Evolutionary conservation across 2,329 filamentous ascomycete genomes (phyloP).

Genomic region (Beauveria sp.): DNA sequence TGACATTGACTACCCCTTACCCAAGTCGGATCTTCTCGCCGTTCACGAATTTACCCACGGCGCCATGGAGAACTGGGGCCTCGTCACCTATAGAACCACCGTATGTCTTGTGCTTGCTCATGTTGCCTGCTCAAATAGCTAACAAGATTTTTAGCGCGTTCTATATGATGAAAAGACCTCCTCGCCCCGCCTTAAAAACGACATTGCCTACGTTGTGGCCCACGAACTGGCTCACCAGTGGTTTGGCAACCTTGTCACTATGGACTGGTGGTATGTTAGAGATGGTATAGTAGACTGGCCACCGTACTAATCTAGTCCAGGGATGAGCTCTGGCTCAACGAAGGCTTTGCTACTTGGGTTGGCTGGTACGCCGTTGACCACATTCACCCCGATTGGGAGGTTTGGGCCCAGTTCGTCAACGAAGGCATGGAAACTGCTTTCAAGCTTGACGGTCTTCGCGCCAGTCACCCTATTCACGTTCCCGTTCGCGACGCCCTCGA

Average conservation of each 20-base stretch:
- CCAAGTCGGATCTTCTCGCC: constrained; percentile 83
- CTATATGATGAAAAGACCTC: constrained; percentile 93
- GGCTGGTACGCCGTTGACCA: constrained; percentile 90
- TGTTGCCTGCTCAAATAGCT: background rate
- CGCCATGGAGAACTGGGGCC: constrained; percentile 94
- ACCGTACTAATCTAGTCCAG: background rate
- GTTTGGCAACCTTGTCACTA: constrained; percentile 92
- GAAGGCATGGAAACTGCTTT: constrained; percentile 92
- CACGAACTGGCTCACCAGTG: constrained; percentile 95
- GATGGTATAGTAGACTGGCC: background rate
- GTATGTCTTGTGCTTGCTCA: background rate
- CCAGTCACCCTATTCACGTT: constrained; percentile 93
- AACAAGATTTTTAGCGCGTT: constrained; percentile 47
- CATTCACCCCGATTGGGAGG: constrained; percentile 92
- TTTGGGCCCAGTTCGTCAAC: constrained; percentile 96
- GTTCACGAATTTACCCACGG: constrained; percentile 86
- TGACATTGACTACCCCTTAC: constrained; percentile 84
- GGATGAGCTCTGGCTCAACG: constrained; percentile 86
- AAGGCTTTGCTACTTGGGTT: constrained; percentile 97
- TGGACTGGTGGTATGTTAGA: constrained; percentile 71
- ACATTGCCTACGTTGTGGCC: constrained; percentile 95
- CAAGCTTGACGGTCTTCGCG: constrained; percentile 78
- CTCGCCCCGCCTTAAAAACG: constrained; percentile 83
- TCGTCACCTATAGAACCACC: constrained; percentile 93
- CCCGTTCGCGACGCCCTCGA: constrained; percentile 89